phyloP scores from a whole-genome alignment of 345 rosid species.

The Eucalyptus cladocalyx region DNA sequence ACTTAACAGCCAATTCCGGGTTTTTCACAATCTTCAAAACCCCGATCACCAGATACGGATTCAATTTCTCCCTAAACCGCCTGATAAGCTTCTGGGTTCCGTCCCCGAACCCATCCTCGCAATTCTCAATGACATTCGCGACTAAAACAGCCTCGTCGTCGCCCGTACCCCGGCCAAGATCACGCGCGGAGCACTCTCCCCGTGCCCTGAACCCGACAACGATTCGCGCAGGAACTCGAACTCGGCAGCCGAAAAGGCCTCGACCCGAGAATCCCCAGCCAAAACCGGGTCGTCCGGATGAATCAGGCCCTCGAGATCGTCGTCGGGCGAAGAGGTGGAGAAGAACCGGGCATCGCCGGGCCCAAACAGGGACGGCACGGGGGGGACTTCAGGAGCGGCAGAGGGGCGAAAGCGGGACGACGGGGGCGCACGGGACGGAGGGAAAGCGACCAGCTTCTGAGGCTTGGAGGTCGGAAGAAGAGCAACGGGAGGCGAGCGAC shows the following conservation, averaged over 20 bases:
- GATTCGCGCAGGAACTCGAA: conserved; percentile 43
- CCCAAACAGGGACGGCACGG: background rate
- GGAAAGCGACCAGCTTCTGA: background rate
- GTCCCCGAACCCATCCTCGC: conserved; percentile 31
- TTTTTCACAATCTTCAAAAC: conserved; percentile 41
- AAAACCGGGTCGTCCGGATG: conserved; percentile 31
- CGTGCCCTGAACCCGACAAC: background rate
- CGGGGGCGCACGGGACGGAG: background rate
- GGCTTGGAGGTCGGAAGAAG: background rate
- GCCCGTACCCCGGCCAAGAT: conserved; percentile 5
- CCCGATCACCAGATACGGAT: conserved; percentile 45
- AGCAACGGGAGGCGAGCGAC: conserved; percentile 10
- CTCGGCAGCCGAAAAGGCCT: conserved; percentile 38
- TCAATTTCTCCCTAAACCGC: conserved; percentile 55
- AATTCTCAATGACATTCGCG: conserved; percentile 26
- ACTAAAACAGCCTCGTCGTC: conserved; percentile 44
- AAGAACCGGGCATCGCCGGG: conserved; percentile 11
- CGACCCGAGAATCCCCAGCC: conserved; percentile 4
- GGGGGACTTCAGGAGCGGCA: conserved; percentile 1
- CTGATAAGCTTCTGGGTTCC: conserved; percentile 50
- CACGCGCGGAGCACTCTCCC: background rate
- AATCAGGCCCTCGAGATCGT: conserved; percentile 31
- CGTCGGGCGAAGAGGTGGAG: conserved; percentile 29
- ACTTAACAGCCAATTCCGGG: conserved; percentile 52
- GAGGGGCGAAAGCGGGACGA: background rate